Percentiles rank a stretch among this genome's conserved stretches.
These are phyloP conservation scores for Entamoeba invadens DNA, from an alignment of 208 protist genomes.

Conservation along the genomic window DNA sequence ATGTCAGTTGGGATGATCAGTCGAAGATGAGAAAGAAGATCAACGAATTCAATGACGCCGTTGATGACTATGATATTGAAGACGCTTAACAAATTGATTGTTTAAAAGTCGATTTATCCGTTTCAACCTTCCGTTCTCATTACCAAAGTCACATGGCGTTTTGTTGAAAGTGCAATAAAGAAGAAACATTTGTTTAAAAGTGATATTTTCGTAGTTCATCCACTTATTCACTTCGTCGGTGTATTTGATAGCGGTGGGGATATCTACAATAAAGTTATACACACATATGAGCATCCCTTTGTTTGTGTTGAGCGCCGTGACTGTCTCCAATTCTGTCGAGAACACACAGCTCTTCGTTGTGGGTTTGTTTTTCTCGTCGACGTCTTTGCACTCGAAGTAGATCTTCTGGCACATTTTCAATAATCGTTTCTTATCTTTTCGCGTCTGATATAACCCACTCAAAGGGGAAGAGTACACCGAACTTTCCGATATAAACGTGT, in stretches of 20 bases:
- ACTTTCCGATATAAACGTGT: neutral
- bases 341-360: neutral
- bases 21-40: constrained; percentile 4
- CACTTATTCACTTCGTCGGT: neutral
- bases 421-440: neutral
- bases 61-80: constrained; percentile 21
- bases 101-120: neutral
- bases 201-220: neutral
- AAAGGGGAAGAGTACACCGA: neutral
- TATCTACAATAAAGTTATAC: neutral
- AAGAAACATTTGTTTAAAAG: neutral
- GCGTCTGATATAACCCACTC: neutral
- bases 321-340: neutral
- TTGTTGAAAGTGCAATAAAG: no score
- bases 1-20: neutral
- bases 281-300: neutral
- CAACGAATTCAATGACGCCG: neutral
- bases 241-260: neutral
- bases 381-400: neutral
- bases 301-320: neutral
- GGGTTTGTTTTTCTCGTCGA: neutral
- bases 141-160: no score
- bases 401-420: neutral
- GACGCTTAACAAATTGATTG: neutral
- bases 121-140: neutral